These are phyloP conservation scores for Bipolaris bicolor DNA, from an alignment of 2,329 filamentous ascomycete species.

Conservation along the genomic window DNA sequence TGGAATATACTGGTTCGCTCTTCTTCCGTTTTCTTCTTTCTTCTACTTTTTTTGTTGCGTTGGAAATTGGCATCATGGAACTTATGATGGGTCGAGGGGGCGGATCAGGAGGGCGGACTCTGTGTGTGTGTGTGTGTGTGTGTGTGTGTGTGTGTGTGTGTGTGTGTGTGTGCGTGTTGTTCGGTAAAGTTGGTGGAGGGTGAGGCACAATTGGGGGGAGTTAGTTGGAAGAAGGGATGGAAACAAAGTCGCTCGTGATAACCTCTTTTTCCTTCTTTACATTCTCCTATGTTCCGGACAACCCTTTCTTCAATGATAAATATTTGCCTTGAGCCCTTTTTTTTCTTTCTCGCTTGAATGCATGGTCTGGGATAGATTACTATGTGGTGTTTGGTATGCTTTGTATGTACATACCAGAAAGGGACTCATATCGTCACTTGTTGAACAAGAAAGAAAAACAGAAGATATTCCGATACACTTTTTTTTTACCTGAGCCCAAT, in stretches of 20 bases:
- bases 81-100: background rate
- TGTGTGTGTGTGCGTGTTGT: background rate
- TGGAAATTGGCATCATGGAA: background rate
- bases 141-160: too few species aligned
- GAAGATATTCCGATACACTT: background rate
- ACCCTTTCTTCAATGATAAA: constrained; percentile 40
- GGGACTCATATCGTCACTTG: background rate
- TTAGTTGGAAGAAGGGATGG: background rate
- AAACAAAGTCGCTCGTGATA: background rate
- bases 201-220: background rate
- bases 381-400: background rate
- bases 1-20: background rate
- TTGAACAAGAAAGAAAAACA: background rate
- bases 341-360: background rate
- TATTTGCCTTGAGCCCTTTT: constrained; percentile 29
- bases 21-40: background rate
- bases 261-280: background rate
- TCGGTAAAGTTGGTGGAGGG: background rate
- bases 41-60: background rate
- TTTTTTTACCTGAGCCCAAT: constrained; percentile 36
- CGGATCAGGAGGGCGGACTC: background rate
- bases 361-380: background rate
- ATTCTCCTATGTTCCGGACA: constrained; percentile 13
- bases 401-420: background rate
- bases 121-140: too few species aligned